Evolutionary conservation across 371 early-diverging fungal species (phyloP).

Genomic region (Nematocida parisii): DNA sequence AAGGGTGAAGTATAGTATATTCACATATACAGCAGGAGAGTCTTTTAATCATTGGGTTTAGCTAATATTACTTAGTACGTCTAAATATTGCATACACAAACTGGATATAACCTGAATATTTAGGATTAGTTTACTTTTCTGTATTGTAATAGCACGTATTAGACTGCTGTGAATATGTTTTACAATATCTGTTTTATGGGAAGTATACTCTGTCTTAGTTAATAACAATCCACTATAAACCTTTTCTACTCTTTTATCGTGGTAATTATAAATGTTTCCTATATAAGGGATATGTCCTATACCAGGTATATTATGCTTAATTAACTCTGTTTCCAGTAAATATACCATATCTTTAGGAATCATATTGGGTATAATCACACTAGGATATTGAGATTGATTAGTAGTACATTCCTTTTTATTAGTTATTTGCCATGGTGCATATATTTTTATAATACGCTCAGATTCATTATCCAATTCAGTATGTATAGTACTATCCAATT

Average conservation of each 20-base stretch:
- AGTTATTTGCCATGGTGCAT: slow-evolving; percentile 54
- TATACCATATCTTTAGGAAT: slow-evolving; percentile 17
- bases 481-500: too few species aligned
- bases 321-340: slow-evolving; percentile 31
- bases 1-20: not conserved
- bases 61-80: slow-evolving; percentile 18
- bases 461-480: not conserved
- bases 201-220: not conserved
- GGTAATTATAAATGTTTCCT: slow-evolving; percentile 30
- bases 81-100: not conserved
- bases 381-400: not conserved
- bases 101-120: slow-evolving; percentile 24
- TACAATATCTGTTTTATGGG: not conserved
- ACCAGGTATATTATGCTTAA: slow-evolving; percentile 18
- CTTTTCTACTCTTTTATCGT: not conserved
- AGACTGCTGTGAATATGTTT: slow-evolving; percentile 3
- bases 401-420: too few species aligned
- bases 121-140: slow-evolving; percentile 26
- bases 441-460: not conserved
- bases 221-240: slow-evolving; percentile 27
- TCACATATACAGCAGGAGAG: not conserved
- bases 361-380: not conserved
- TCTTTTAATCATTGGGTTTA: not conserved
- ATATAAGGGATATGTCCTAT: slow-evolving; percentile 19
- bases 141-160: not conserved